These are phyloP conservation scores for Aspergillus indologenus DNA, from an alignment of 495 filamentous ascomycete genomes.

Conservation along the genomic window DNA sequence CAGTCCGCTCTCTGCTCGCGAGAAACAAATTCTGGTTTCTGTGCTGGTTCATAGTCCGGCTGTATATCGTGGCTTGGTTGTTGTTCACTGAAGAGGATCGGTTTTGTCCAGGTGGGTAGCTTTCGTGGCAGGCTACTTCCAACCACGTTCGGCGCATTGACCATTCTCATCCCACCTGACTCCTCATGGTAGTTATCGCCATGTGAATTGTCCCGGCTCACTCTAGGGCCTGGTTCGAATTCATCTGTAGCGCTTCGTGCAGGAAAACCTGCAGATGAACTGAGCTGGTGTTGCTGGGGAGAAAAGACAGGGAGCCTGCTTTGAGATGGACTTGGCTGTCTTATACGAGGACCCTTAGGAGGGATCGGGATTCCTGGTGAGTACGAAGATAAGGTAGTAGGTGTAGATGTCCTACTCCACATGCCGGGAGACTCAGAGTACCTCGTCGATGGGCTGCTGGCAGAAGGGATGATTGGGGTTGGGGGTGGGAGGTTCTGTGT, in stretches of 20 bases:
- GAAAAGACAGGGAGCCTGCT: slow-evolving; percentile 62
- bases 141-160: slow-evolving; percentile 39
- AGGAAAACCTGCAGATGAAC: slow-evolving; percentile 62
- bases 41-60: neutral
- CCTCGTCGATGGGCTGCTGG: slow-evolving; percentile 86
- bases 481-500: slow-evolving; percentile 63
- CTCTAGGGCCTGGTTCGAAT: slow-evolving; percentile 18
- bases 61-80: slow-evolving; percentile 14
- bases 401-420: slow-evolving; percentile 87
- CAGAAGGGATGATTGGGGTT: slow-evolving; percentile 63
- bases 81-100: slow-evolving; percentile 23
- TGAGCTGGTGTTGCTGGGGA: slow-evolving; percentile 43
- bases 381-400: slow-evolving; percentile 94
- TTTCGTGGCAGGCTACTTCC: slow-evolving; percentile 62
- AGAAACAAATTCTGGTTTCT: neutral
- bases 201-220: slow-evolving; percentile 14
- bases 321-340: slow-evolving; percentile 62
- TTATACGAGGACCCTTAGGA: slow-evolving; percentile 52
- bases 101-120: slow-evolving; percentile 52
- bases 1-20: neutral
- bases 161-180: slow-evolving; percentile 8
- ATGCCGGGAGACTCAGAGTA: slow-evolving; percentile 89
- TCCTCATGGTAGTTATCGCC: slow-evolving; percentile 15
- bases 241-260: slow-evolving; percentile 52
- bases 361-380: slow-evolving; percentile 77